A percentile compares a stretch with the other conserved stretches of the same genome.
These are phyloP conservation scores for Choiromyces venosus DNA, from an alignment of 495 filamentous ascomycete genomes.

Conservation along the genomic window DNA sequence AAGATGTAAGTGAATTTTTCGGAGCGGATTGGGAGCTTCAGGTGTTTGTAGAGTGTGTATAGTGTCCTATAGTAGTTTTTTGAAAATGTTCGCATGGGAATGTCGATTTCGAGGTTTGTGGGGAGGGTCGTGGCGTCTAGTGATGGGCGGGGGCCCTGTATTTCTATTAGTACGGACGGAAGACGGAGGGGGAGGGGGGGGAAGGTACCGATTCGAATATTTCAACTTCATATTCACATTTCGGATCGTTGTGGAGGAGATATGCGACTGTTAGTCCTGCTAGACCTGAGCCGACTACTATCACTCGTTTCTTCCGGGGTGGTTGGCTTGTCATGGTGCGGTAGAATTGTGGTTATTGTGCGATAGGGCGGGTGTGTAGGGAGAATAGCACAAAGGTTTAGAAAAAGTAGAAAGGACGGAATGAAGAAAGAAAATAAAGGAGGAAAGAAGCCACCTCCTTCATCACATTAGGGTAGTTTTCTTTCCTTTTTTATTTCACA, in stretches of 20 bases:
- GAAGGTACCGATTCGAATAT: conserved; percentile 49
- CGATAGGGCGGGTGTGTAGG: not conserved
- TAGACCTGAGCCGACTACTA: conserved; percentile 54
- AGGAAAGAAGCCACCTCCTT: not conserved
- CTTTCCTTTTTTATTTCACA: not conserved
- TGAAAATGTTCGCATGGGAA: conserved; percentile 57
- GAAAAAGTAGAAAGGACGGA: not conserved
- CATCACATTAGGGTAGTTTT: not conserved
- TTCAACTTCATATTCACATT: conserved; percentile 47
- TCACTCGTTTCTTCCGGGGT: conserved; percentile 40
- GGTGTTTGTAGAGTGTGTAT: conserved; percentile 52
- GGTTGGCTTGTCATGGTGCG: not conserved
- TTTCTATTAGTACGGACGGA: conserved; percentile 1
- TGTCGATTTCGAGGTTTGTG: conserved; percentile 46
- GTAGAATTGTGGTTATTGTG: not conserved
- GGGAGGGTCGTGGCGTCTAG: conserved; percentile 37
- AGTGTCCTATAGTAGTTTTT: conserved; percentile 54
- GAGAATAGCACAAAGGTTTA: not conserved
- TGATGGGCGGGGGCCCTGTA: conserved; percentile 44
- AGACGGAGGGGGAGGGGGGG: conserved; percentile 27
- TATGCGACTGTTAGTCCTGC: conserved; percentile 53
- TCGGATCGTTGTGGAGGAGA: conserved; percentile 48
- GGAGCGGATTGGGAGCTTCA: conserved; percentile 47
- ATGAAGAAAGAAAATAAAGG: not conserved
- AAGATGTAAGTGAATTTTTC: conserved; percentile 50